A percentile compares a stretch with the other conserved stretches of the same genome.
Evolutionary conservation across 345 rosid species (phyloP).

Genomic region (Corymbia maculata): DNA sequence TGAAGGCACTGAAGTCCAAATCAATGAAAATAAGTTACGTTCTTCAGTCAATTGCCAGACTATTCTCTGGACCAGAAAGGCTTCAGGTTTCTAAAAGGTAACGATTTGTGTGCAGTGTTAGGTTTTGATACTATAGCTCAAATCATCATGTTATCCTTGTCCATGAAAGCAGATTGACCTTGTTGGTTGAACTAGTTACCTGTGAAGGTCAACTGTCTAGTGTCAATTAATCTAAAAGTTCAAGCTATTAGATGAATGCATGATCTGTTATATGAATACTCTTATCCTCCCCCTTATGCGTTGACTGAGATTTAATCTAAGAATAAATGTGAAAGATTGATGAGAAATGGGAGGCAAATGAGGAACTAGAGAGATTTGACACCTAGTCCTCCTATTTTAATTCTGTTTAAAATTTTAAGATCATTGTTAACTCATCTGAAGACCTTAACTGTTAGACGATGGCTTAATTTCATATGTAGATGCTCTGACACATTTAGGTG

Average conservation of each 20-base stretch:
- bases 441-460: not conserved
- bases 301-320: not conserved
- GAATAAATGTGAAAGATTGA: not conserved
- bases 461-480: not conserved
- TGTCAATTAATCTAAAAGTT: not conserved
- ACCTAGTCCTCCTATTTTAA: not conserved
- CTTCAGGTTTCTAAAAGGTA: constrained; percentile 70
- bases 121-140: not conserved
- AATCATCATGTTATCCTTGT: not conserved
- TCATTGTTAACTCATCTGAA: not conserved
- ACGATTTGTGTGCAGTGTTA: not conserved
- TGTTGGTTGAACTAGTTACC: not conserved
- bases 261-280: not conserved
- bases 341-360: not conserved
- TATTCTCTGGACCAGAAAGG: constrained; percentile 63
- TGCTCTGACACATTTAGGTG: not conserved
- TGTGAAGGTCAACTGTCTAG: not conserved
- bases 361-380: not conserved
- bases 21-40: constrained; percentile 47
- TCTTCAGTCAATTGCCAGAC: constrained; percentile 49
- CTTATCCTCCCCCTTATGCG: not conserved
- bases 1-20: constrained; percentile 84
- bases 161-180: not conserved
- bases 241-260: not conserved
- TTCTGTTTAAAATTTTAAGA: not conserved